Percentiles rank a stretch among this genome's conserved stretches.
phyloP scores from a whole-genome alignment of 2,329 filamentous ascomycete species.

The Botrytis aclada region DNA sequence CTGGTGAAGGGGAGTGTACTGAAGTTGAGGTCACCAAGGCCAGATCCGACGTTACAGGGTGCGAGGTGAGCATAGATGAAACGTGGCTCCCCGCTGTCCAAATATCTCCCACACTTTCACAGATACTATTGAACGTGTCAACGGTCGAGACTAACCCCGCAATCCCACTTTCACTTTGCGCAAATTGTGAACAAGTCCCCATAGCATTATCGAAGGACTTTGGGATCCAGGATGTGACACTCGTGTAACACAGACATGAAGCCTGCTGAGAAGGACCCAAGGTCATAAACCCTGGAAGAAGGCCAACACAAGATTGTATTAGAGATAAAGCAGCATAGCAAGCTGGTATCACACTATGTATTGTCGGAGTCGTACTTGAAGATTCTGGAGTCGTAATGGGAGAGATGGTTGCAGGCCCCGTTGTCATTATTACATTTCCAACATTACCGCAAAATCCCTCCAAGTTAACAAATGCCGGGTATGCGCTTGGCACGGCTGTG shows the following conservation, averaged over 20 bases:
- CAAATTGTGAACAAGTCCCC: background rate
- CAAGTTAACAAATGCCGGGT: slow-evolving; percentile 24
- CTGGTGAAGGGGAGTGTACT: background rate
- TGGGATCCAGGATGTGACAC: slow-evolving; percentile 11
- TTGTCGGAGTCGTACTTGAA: background rate
- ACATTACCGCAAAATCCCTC: slow-evolving; percentile 24
- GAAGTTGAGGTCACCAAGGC: background rate
- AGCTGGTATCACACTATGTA: background rate
- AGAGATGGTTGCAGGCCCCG: background rate
- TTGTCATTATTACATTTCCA: background rate
- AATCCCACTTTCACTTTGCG: background rate
- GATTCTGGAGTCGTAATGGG: background rate
- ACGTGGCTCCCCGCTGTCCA: background rate
- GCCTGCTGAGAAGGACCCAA: background rate
- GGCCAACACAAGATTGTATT: background rate
- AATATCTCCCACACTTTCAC: slow-evolving; percentile 28
- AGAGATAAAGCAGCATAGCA: background rate
- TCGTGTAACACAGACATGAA: slow-evolving; percentile 15
- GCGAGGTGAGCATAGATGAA: background rate
- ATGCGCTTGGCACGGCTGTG: slow-evolving; percentile 21
- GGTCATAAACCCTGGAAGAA: background rate
- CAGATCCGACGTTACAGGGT: background rate
- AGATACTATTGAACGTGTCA: slow-evolving; percentile 11
- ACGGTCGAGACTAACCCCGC: background rate
- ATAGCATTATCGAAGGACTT: slow-evolving; percentile 14